phyloP scores from a whole-genome alignment of 2,329 filamentous ascomycete species.

The Xylaria sp. region DNA sequence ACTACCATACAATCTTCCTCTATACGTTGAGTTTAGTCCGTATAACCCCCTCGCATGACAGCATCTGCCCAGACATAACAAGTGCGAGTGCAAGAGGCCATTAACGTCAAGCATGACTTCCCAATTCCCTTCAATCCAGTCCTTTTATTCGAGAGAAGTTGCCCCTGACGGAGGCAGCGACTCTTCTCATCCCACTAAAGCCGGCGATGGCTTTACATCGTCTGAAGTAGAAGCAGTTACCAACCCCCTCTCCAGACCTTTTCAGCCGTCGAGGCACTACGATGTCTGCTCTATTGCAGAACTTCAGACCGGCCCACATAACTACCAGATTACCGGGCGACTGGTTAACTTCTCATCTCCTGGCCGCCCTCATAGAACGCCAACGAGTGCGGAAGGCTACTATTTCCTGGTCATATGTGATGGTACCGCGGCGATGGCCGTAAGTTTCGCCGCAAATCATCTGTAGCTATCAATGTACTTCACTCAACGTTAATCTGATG shows the following conservation, averaged over 20 bases:
- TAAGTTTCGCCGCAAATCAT: slow-evolving; percentile 43
- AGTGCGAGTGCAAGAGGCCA: background rate
- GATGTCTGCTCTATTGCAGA: slow-evolving; percentile 58
- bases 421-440: slow-evolving; percentile 62
- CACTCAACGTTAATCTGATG: slow-evolving; percentile 12
- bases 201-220: slow-evolving; percentile 64
- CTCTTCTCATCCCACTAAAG: slow-evolving; percentile 22
- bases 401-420: slow-evolving; percentile 66
- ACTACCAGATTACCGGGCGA: slow-evolving; percentile 63
- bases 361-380: slow-evolving; percentile 52
- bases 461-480: background rate
- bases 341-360: slow-evolving; percentile 64
- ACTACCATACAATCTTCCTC: background rate
- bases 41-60: background rate
- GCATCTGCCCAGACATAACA: background rate
- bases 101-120: slow-evolving; percentile 36
- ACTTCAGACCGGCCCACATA: slow-evolving; percentile 59
- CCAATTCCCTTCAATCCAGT: slow-evolving; percentile 48
- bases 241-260: slow-evolving; percentile 51
- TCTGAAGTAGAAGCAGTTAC: slow-evolving; percentile 55
- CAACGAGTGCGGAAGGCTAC: slow-evolving; percentile 57
- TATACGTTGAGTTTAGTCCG: background rate
- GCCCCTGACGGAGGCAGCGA: slow-evolving; percentile 22
- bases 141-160: slow-evolving; percentile 49
- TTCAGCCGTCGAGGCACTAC: slow-evolving; percentile 58